phyloP scores from a whole-genome alignment of 371 early-diverging fungal species.

The Circinella umbellata region DNA sequence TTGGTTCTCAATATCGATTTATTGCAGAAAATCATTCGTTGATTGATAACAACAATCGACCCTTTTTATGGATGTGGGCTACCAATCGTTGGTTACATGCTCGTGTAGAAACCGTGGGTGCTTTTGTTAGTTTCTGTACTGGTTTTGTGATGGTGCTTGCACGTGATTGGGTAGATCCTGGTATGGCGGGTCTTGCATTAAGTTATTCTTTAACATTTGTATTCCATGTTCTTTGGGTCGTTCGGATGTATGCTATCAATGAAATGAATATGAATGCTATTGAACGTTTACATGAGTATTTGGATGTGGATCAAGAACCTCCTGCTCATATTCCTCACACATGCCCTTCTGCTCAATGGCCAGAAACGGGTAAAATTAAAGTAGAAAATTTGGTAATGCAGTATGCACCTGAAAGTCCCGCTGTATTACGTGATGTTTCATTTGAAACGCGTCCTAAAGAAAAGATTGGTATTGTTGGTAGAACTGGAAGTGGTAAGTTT shows the following conservation, averaged over 20 bases:
- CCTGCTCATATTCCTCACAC: slow-evolving; percentile 48
- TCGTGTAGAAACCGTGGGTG: slow-evolving; percentile 76
- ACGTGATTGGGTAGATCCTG: slow-evolving; percentile 65
- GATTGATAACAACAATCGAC: slow-evolving; percentile 77
- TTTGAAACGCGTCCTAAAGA: slow-evolving; percentile 60
- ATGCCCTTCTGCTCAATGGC: slow-evolving; percentile 72
- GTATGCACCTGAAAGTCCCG: slow-evolving; percentile 68
- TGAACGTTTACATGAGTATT: slow-evolving; percentile 84
- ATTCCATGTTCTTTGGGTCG: slow-evolving; percentile 77
- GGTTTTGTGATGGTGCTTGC: slow-evolving; percentile 61
- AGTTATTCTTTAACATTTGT: slow-evolving; percentile 74
- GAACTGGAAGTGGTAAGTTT: slow-evolving; percentile 35
- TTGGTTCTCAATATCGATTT: slow-evolving; percentile 66
- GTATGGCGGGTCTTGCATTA: slow-evolving; percentile 81
- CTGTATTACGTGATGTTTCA: slow-evolving; percentile 73
- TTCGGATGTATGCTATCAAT: slow-evolving; percentile 78
- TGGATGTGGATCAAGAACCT: slow-evolving; percentile 75
- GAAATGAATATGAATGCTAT: slow-evolving; percentile 83
- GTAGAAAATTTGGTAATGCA: slow-evolving; percentile 67
- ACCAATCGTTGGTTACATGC: slow-evolving; percentile 91
- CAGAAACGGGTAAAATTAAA: slow-evolving; percentile 68
- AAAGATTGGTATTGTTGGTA: slow-evolving; percentile 70
- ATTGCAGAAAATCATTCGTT: slow-evolving; percentile 55
- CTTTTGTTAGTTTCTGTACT: slow-evolving; percentile 75
- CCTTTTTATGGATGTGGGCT: slow-evolving; percentile 85